These are phyloP conservation scores for Trametes polyzona DNA, from an alignment of 1,284 basidiomycete species.

Conservation along the genomic window DNA sequence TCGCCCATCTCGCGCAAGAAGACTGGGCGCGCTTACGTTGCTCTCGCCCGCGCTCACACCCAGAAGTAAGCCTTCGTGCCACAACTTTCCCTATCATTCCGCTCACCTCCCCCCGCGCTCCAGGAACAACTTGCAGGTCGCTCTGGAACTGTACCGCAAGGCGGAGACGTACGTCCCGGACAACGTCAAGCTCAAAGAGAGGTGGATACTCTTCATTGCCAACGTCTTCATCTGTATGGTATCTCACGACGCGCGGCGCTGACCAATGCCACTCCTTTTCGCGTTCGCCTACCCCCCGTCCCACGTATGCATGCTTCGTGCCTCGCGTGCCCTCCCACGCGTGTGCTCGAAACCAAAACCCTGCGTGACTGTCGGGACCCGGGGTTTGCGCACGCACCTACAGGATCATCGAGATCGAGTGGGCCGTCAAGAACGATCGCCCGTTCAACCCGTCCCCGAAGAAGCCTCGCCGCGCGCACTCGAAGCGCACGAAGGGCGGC, in stretches of 20 bases:
- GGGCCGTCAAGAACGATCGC: slow-evolving; percentile 63
- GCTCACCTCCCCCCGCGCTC: not conserved
- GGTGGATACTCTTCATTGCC: slow-evolving; percentile 72
- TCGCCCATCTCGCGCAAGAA: slow-evolving; percentile 76
- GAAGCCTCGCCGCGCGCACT: slow-evolving; percentile 42
- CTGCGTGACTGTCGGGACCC: not conserved
- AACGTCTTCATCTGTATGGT: slow-evolving; percentile 58
- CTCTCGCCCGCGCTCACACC: slow-evolving; percentile 74
- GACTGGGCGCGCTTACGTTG: slow-evolving; percentile 74
- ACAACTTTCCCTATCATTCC: too few species aligned
- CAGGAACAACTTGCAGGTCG: slow-evolving; percentile 73
- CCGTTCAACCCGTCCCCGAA: slow-evolving; percentile 69
- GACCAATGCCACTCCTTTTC: slow-evolving; percentile 10
- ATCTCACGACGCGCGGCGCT: slow-evolving; percentile 34
- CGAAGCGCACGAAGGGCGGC: slow-evolving; percentile 29
- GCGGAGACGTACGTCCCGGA: slow-evolving; percentile 78
- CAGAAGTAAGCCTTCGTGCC: slow-evolving; percentile 58
- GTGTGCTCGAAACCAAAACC: too few species aligned
- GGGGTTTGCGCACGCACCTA: not conserved
- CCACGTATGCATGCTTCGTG: not conserved
- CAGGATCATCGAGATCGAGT: slow-evolving; percentile 78
- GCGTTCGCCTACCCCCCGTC: not conserved
- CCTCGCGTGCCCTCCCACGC: slow-evolving; percentile 3
- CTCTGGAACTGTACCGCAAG: slow-evolving; percentile 75
- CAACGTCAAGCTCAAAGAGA: slow-evolving; percentile 79